Base-by-base conservation (phyloP, 768 basidiomycete genomes). In the Pulveroboletus sp. region DNA sequence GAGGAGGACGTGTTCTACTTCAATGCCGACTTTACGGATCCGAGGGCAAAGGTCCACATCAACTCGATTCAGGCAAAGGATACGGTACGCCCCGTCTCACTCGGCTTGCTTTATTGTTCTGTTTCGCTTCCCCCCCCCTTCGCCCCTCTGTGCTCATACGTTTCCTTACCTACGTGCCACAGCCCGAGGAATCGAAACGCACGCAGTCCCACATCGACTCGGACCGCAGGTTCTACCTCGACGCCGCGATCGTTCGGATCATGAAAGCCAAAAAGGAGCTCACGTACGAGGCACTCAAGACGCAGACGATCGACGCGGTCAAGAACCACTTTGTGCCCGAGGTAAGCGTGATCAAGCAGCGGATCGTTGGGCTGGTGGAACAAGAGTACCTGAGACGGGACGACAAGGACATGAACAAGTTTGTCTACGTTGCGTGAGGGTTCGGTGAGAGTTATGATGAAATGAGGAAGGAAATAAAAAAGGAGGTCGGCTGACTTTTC, bases 51-150 rank as follows among this genome's bases (percentile, higher is more conserved):
- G 58, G 79, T 99, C 36, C 90, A 90, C 68, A 94, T 98, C 71
- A 95, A 93, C 62, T 89, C 93, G 18, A 95, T 99, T 43, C 96
- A 97, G 67, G 87, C 85, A 14, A 93, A 93, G 63, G 87, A 94
- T 57, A 84, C 92, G 53, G 92, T 94, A 62, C 52, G 86, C n/a
- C 33, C 71, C 10, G 7, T 44, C 33, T 33, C 4, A 12, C 14
- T 24, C 6, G 33, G 7, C 7, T 11, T 31, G 40, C 14, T 18
- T 8, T 3, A 10, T n/a, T 17, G n/a, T n/a, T n/a, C n/a, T n/a
- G n/a, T n/a, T n/a, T n/a, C n/a, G n/a, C n/a, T n/a, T n/a, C n/a
- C n/a, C 32, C 38, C 12, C 8, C 17, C 17, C 7, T 21, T n/a
- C 11, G 31, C 3, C 31, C 31, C 31, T 32, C 31, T 12, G 8